These are phyloP conservation scores for Xylaria sp. DNA, from an alignment of 2,329 filamentous ascomycete genomes.

Conservation along the genomic window DNA sequence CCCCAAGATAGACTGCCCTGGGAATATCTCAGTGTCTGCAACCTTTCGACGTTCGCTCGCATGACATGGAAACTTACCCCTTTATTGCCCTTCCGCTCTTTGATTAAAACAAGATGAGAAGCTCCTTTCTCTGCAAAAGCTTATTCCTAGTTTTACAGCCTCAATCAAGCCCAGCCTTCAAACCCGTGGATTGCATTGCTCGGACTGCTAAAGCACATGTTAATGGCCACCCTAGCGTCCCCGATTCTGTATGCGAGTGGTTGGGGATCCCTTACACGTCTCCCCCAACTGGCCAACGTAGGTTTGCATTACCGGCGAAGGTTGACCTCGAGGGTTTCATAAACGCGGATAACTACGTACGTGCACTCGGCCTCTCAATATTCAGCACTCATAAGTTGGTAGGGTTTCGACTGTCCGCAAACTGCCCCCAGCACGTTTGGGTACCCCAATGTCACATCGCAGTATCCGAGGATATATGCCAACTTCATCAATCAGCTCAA, in stretches of 20 bases:
- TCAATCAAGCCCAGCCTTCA: background rate
- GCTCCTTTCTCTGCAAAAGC: background rate
- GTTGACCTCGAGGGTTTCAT: background rate
- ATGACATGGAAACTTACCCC: too few species aligned
- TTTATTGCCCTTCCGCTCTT: background rate
- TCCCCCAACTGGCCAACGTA: constrained; percentile 17
- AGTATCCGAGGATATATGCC: constrained; percentile 13
- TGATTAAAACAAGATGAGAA: constrained; percentile 1
- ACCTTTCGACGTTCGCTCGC: background rate
- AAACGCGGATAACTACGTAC: constrained; percentile 13
- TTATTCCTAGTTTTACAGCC: background rate
- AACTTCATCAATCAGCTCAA: constrained; percentile 18
- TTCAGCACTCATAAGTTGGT: background rate
- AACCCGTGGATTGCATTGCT: constrained; percentile 1
- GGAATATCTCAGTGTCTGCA: background rate
- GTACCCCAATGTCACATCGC: constrained; percentile 18
- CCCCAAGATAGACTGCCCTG: background rate
- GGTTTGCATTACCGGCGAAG: constrained; percentile 10
- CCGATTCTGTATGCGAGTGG: constrained; percentile 18
- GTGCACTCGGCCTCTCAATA: background rate
- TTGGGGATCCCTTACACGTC: constrained; percentile 19
- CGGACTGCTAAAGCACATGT: constrained; percentile 9
- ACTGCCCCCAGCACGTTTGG: constrained; percentile 2
- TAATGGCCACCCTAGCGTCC: constrained; percentile 7
- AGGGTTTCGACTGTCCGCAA: constrained; percentile 23